phyloP scores from a whole-genome alignment of 495 filamentous ascomycete species.

The Lepraria neglecta region DNA sequence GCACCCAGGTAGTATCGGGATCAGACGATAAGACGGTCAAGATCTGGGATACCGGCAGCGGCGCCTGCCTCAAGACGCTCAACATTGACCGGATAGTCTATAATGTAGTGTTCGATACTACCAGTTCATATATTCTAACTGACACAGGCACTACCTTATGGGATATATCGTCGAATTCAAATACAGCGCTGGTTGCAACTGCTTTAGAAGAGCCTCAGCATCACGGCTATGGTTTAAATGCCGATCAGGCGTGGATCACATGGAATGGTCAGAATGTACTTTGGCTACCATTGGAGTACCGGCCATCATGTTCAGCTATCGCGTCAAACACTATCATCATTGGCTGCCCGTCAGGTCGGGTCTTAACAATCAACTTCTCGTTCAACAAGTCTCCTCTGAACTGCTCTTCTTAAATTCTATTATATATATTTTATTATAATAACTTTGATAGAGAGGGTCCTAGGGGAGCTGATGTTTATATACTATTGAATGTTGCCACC shows the following conservation, averaged over 20 bases:
- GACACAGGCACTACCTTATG: not conserved
- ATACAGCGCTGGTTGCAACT: not conserved
- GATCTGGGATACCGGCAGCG: no score
- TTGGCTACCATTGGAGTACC: not conserved
- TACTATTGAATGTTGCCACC: no score
- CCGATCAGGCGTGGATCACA: not conserved
- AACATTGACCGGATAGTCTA: not conserved
- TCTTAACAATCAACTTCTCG: no score
- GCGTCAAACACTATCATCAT: not conserved
- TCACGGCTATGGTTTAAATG: not conserved
- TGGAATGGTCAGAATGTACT: not conserved
- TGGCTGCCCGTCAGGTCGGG: not conserved
- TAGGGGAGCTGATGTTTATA: no score
- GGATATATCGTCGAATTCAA: not conserved
- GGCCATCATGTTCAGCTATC: not conserved
- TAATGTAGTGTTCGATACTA: not conserved
- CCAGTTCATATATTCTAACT: not conserved
- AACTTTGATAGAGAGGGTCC: no score
- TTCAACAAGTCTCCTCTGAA: no score
- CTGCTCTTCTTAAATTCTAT: no score
- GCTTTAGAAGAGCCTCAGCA: not conserved
- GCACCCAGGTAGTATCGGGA: no score
- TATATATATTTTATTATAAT: no score
- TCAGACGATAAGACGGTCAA: no score
- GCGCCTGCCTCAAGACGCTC: no score